Base-by-base conservation (phyloP, 306 rosid genomes). In the Bauhinia variegata region DNA sequence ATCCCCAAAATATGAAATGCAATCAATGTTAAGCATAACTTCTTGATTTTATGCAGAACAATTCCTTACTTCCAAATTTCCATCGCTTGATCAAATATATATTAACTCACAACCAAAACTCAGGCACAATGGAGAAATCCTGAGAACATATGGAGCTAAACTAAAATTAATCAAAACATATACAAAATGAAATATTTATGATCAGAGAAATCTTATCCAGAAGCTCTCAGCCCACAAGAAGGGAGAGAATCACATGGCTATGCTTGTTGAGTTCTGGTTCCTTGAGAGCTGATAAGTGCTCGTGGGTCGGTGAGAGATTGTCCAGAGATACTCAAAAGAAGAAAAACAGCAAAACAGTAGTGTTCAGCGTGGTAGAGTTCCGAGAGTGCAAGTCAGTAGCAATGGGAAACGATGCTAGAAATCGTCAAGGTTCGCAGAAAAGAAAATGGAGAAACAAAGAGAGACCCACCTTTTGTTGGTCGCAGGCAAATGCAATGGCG, bases 41-140 rank as follows among this genome's bases (percentile, higher is more conserved):
- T 10, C 31, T 44, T 11, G 56, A 43, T 18, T 59, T n/a, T 11
- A 47, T 44, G 14, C 4, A 46, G 15, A 14, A 46, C 34, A 18
- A 4, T 48, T 17, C 44, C 32, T 8, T 48, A 17, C 33, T n/a
- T 46, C 37, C 60, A 18, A 69, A 36, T 12, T 56, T 34, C 38
- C 46, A 39, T 12, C 5, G 5, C 28, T 55, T 28, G 8, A 31
- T 5, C 60, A 47, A 56, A 11, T 44, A 56, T 44, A 56, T 36
- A 56, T 34, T 44, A 14, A 12, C 39, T 47, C 8, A 6, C 43
- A 60, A 60, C 6, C 12, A 11, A 42, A 60, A 32, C 10, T 30
- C 38, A 63, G 47, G 16, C 55, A 57, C 31, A 68, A 44, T 53
- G 65, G 30, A 44, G 66, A 31, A 68, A 75, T 30, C 18, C 56